Evolutionary conservation across 2,329 filamentous ascomycete species (phyloP), one percentile per base, ranked within the genome.

Genomic region (Talaromyces sp.): DNA sequence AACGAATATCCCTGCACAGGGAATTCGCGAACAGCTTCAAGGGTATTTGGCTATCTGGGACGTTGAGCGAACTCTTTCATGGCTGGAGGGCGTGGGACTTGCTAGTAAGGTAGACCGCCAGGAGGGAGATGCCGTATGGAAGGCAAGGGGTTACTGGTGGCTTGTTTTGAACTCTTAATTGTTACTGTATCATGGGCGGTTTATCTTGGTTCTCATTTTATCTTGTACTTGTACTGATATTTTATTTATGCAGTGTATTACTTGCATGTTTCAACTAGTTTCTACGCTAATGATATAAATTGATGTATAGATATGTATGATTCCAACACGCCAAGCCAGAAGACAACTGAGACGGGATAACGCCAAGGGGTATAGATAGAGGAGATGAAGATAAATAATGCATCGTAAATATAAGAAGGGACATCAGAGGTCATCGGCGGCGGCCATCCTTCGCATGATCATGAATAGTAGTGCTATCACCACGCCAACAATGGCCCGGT

Each of bases 401-500:
- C 5, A n/a, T 40, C 36, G 36, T 40, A 40, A 33, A 40, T 40
- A 40, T 40, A 40, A n/a, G 2, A n/a, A 16, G 3, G 34, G 34
- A 40, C 23, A 23, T 61, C 36, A 61, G 10, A 63, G 40, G 34
- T 58, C 63, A 12, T 66, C 60, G 23, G 67, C 60, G 16, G 66
- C 65, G 14, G 67, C 64, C 23, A 83, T 74, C 61, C 81, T 82
- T 61, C 79, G 80, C 28, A 85, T 65, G 3, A 96, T 78, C 80
- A 96, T 85, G 27, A 90, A 85, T 3, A 87, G 78, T 23, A 96
- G 78, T 30, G 90, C 80, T 14, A 91, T 82, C 0, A 91, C 79
- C 18, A 96, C 76, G 6, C 86, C 88, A 27, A 88, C 85, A 66
- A 96, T 96, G 42, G 88, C 84, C 65, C 90, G 86, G 74, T 96